Conservation (phyloP, 2,329 filamentous ascomycete genomes). For the Neopestalotiopsis clavispora region DNA sequence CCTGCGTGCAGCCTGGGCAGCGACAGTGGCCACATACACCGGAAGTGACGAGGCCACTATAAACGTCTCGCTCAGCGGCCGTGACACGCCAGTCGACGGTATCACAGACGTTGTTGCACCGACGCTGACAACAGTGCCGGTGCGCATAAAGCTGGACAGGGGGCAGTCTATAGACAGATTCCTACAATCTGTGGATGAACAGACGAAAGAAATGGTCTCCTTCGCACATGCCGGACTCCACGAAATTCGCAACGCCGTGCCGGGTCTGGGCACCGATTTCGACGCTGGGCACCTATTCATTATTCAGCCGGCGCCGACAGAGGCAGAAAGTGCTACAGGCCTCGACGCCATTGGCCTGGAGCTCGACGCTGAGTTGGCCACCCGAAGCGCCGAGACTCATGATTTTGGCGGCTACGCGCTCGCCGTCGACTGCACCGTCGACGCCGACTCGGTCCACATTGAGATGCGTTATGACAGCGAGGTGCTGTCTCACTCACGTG, state of each 20-base stretch:
- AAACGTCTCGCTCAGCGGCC: conserved; percentile 8
- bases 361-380: neutral
- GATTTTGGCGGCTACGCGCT: conserved; percentile 14
- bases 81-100: neutral
- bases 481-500: neutral
- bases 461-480: conserved; percentile 6
- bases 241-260: neutral
- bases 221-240: neutral
- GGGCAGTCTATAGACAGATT: neutral
- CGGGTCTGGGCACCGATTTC: conserved; percentile 6
- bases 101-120: conserved; percentile 12
- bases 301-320: neutral
- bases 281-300: conserved; percentile 15
- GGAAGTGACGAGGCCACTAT: neutral
- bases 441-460: neutral
- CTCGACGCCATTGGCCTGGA: conserved; percentile 6
- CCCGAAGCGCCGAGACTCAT: neutral
- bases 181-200: neutral
- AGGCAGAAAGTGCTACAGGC: neutral
- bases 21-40: neutral
- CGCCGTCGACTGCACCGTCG: conserved; percentile 8
- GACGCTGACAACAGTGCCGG: conserved; percentile 15
- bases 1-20: conserved; percentile 14
- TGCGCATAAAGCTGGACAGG: neutral
- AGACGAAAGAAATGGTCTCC: conserved; percentile 6